A percentile compares a stretch with the other conserved stretches of the same genome.
Evolutionary conservation across 2,329 filamentous ascomycete genomes (phyloP).

Genomic region (Keithomyces neogunnii): DNA sequence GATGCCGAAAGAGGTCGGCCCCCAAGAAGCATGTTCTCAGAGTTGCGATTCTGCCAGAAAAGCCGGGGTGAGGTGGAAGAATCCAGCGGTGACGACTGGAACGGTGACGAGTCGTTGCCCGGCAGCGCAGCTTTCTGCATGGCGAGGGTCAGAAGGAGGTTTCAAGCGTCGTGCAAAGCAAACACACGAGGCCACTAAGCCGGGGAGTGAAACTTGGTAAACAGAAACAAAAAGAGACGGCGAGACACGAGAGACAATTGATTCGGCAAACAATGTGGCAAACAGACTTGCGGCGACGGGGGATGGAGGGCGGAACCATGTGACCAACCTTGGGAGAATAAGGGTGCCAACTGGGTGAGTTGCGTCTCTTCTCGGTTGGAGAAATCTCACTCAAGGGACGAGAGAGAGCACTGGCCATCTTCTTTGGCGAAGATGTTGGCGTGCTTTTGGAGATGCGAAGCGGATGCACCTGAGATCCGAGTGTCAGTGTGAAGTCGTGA

Average conservation of each 20-base stretch:
- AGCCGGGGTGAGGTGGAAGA: slow-evolving; percentile 65
- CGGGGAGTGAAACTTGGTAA: neutral
- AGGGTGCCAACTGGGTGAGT: slow-evolving; percentile 87
- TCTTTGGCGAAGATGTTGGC: slow-evolving; percentile 54
- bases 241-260: neutral
- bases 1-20: slow-evolving; percentile 55
- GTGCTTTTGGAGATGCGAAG: slow-evolving; percentile 69
- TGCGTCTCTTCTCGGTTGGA: slow-evolving; percentile 75
- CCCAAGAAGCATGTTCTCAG: slow-evolving; percentile 66
- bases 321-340: slow-evolving; percentile 28
- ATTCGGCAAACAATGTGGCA: neutral
- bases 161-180: slow-evolving; percentile 5
- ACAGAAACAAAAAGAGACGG: neutral
- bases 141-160: slow-evolving; percentile 16
- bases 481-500: slow-evolving; percentile 5
- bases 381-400: slow-evolving; percentile 85
- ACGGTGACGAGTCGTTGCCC: slow-evolving; percentile 69
- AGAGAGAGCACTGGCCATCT: slow-evolving; percentile 51
- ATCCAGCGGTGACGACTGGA: slow-evolving; percentile 73
- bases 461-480: slow-evolving; percentile 54
- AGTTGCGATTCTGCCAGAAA: slow-evolving; percentile 81
- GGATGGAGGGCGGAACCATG: neutral
- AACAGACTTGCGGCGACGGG: neutral
- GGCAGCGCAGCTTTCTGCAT: slow-evolving; percentile 54
- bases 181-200: neutral